Conservation (phyloP, 352 stramenopile genomes). For the Phytophthora cryptogea region DNA sequence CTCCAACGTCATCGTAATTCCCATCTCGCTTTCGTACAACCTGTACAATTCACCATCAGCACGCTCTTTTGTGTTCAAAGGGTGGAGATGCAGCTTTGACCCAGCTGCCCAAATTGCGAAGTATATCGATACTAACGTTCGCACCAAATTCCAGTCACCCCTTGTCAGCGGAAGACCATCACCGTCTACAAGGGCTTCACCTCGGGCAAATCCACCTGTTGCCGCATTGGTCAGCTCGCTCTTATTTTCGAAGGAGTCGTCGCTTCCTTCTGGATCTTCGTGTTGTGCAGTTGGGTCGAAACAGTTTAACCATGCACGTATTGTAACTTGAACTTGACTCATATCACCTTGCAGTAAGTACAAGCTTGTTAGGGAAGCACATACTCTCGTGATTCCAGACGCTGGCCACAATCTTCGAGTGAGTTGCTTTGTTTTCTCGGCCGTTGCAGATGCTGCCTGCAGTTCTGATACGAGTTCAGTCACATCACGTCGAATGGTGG, state of each 20-base stretch:
- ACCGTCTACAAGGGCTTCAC: conserved; percentile 75
- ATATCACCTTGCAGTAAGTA: conserved; percentile 79
- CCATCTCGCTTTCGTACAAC: conserved; percentile 75
- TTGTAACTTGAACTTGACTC: conserved; percentile 48
- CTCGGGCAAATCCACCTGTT: conserved; percentile 53
- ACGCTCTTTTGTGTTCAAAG: conserved; percentile 29
- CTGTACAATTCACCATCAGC: conserved; percentile 27
- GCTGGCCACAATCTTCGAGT: conserved; percentile 74
- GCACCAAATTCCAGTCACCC: conserved; percentile 84
- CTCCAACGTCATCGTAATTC: conserved; percentile 50
- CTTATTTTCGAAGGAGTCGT: conserved; percentile 34
- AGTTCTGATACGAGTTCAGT: conserved; percentile 70
- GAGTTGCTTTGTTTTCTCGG: conserved; percentile 66
- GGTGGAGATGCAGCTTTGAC: conserved; percentile 53
- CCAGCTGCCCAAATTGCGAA: conserved; percentile 72
- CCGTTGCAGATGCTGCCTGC: conserved; percentile 57
- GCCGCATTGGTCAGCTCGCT: conserved; percentile 26
- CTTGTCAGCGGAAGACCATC: conserved; percentile 80
- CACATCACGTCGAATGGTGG: conserved; percentile 66
- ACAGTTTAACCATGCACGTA: conserved; percentile 69
- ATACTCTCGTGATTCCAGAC: conserved; percentile 80
- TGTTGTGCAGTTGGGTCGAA: conserved; percentile 75
- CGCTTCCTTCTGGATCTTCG: conserved; percentile 42
- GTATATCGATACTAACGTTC: conserved; percentile 78
- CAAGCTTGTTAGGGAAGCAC: conserved; percentile 73